Percentiles rank a stretch among this genome's conserved stretches.
These are phyloP conservation scores for Spizellomyces sp. DNA, from an alignment of 192 early-diverging fungal species.

Conservation along the genomic window DNA sequence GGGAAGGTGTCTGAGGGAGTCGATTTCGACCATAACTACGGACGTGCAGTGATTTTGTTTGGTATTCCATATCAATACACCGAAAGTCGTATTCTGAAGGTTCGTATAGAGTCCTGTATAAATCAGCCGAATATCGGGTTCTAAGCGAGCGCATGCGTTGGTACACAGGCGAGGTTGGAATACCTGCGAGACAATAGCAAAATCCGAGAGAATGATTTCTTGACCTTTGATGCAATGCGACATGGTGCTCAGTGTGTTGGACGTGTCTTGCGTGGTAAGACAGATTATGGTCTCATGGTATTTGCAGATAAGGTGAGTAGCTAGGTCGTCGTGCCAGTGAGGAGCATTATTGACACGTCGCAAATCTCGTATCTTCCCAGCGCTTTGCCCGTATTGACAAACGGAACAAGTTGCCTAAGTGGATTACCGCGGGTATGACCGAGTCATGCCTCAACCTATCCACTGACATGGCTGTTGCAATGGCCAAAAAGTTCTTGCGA, in stretches of 20 bases:
- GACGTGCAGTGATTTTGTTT: conserved; percentile 98
- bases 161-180: conserved; percentile 79
- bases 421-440: conserved; percentile 90
- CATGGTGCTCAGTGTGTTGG: conserved; percentile 99
- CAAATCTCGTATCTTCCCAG: conserved; percentile 21
- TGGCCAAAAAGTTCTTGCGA: conserved; percentile 90
- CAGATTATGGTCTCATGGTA: conserved; percentile 98
- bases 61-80: conserved; percentile 99
- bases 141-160: conserved; percentile 50
- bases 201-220: conserved; percentile 97
- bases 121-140: conserved; percentile 95
- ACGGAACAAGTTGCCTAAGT: conserved; percentile 92
- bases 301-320: conserved; percentile 90
- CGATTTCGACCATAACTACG: conserved; percentile 99
- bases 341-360: neutral
- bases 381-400: conserved; percentile 94
- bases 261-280: conserved; percentile 95
- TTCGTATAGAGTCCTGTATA: conserved; percentile 90
- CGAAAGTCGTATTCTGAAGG: conserved; percentile 89
- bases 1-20: conserved; percentile 99
- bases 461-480: conserved; percentile 94
- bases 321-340: neutral
- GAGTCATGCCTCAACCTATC: conserved; percentile 90
- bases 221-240: conserved; percentile 98
- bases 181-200: conserved; percentile 91